These are phyloP conservation scores for Peziza echinospora DNA, from an alignment of 495 filamentous ascomycete species.

Conservation along the genomic window DNA sequence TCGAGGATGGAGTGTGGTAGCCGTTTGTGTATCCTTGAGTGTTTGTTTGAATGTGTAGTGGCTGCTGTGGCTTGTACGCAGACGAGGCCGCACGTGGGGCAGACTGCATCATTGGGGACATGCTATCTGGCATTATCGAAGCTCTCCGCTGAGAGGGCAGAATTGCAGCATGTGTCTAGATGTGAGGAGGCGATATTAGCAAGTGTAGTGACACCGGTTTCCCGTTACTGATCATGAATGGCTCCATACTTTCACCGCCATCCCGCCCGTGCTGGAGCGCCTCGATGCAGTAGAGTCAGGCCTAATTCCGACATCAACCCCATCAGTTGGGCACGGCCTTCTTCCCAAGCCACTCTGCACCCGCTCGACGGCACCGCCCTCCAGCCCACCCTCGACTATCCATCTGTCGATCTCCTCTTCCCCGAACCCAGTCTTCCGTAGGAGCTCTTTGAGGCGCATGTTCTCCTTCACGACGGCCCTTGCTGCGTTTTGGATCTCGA, in stretches of 20 bases:
- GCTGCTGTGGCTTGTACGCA: background rate
- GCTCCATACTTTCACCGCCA: background rate
- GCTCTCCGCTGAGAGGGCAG: background rate
- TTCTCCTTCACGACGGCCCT: constrained; percentile 43
- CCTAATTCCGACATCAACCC: no score
- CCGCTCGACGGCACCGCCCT: constrained; percentile 6
- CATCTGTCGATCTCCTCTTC: constrained; percentile 25
- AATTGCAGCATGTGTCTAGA: no score
- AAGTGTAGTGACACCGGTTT: no score
- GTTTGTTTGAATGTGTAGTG: background rate
- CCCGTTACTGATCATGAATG: no score
- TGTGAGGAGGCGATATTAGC: no score
- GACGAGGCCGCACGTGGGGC: background rate
- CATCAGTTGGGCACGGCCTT: constrained; percentile 6
- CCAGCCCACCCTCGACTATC: constrained; percentile 12
- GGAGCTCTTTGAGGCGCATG: constrained; percentile 29
- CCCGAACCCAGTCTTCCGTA: constrained; percentile 24
- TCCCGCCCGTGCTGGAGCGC: background rate
- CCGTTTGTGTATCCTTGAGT: no score
- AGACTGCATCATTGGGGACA: background rate
- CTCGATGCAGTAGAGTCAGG: no score
- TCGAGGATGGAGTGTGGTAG: background rate
- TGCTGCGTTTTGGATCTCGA: constrained; percentile 42
- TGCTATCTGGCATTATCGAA: background rate
- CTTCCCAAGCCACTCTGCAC: constrained; percentile 11